Conservation (phyloP, 176 grass and related monocot species). For the Zoysia japonica region DNA sequence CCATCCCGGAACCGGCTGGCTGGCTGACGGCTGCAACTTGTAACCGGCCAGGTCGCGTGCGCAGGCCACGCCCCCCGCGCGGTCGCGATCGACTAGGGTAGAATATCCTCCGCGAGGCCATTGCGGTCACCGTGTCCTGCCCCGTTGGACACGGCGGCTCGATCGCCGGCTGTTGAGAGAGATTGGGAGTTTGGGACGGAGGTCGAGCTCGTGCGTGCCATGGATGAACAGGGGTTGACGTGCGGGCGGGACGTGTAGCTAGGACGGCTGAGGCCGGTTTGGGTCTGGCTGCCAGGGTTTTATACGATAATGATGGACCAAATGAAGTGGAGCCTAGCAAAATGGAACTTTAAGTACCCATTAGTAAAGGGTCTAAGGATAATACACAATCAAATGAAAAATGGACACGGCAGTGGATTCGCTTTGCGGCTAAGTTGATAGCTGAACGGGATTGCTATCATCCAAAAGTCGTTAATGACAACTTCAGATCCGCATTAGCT, state of each 20-base stretch:
- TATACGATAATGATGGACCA: too few relatives aligned
- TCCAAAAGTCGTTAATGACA: constrained; percentile 29
- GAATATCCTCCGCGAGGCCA: constrained; percentile 27
- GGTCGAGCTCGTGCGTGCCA: background rate
- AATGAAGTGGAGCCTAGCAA: background rate
- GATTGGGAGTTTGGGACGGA: background rate
- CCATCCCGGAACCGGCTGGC: background rate
- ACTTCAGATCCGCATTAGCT: background rate
- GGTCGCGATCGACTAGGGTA: background rate
- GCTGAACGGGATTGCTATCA: constrained; percentile 27
- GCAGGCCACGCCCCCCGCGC: background rate
- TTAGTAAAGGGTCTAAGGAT: background rate
- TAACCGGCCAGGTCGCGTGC: background rate
- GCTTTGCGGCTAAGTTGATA: constrained; percentile 19
- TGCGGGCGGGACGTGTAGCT: background rate
- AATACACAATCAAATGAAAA: background rate
- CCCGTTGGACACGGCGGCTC: background rate
- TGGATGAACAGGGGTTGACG: background rate
- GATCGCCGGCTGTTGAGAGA: background rate
- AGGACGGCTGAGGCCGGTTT: background rate
- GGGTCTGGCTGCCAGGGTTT: background rate
- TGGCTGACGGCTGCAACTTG: constrained; percentile 29
- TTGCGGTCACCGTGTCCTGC: background rate
- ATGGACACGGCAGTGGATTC: background rate
- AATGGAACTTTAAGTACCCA: background rate